These are phyloP conservation scores for Cymbopogon citratus DNA, from an alignment of 176 grass and related monocot species.

Conservation along the genomic window DNA sequence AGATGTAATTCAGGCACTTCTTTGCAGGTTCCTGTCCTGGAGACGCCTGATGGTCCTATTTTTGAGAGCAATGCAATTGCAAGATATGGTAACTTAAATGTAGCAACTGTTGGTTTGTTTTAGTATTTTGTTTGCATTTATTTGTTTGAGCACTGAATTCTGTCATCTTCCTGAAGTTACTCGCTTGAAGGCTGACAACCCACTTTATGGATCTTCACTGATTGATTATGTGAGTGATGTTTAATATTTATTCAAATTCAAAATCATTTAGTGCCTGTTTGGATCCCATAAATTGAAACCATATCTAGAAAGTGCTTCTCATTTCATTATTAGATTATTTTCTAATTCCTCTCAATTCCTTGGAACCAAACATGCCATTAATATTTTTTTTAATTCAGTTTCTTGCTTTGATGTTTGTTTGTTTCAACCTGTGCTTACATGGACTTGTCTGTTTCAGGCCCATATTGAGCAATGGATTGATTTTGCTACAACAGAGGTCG, in stretches of 20 bases:
- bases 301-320: too few species aligned
- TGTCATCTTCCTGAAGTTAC: constrained; percentile 39
- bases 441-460: constrained; percentile 35
- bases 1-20: not conserved
- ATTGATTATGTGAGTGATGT: constrained; percentile 74
- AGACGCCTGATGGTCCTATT: constrained; percentile 68
- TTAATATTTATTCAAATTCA: not conserved
- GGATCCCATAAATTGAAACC: too few species aligned
- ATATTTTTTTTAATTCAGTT: not conserved
- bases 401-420: constrained; percentile 5
- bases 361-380: too few species aligned
- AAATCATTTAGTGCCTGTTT: not conserved
- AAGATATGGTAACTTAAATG: constrained; percentile 49
- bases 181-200: constrained; percentile 58
- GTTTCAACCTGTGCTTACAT: not conserved
- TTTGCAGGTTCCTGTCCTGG: constrained; percentile 66
- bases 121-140: not conserved
- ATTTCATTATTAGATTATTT: too few species aligned
- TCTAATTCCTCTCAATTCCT: too few species aligned
- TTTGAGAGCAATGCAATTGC: constrained; percentile 91
- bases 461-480: constrained; percentile 84
- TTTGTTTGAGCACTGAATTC: not conserved
- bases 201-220: constrained; percentile 70
- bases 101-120: not conserved
- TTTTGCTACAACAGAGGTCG: constrained; percentile 59